Evolutionary conservation across 352 stramenopile species (phyloP), one percentile per base, ranked within the genome.

Genomic region (Phytophthora ohioensis): DNA sequence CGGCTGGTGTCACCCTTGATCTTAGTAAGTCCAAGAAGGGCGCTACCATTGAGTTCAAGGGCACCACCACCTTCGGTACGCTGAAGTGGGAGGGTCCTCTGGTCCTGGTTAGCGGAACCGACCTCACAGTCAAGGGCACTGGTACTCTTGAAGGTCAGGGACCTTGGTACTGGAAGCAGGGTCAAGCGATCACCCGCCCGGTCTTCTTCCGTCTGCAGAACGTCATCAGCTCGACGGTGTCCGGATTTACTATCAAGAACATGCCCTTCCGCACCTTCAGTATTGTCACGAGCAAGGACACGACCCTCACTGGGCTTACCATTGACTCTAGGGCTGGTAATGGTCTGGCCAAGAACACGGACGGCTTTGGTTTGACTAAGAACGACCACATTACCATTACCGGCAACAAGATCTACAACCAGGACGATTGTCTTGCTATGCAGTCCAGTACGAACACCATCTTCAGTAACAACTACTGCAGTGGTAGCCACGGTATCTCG

Each of bases 131-230:
- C 34, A 48, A 69, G 17, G 75, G 73, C 6, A 38, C 69, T 4
- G 73, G 73, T 11, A 76, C 54, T 1, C 63, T 81, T 4, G 74
- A 81, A 13, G 74, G 74, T n/a, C 70, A 79, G 38, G 70, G 74
- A 9, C 12, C 35, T 2, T 76, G 64, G 69, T 81, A 81, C 69
- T 81, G 73, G 74, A 64, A 69, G 39, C 62, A 81, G 30, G 67
- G 65, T 13, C 36, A 59, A 30, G 65, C 47, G 15, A 53, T 79
- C 45, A 76, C 49, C 4, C 55, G 48, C 2, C 59, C 59, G 2
- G 59, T 67, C 31, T 67, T 67, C 59, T 67, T 67, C 38, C 52
- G 52, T 17, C 48, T 67, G 1, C 30, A 60, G 17, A 32, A 54
- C n/a, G 59, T 55, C 31, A 6, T 52, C 38, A 21, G 39, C 31